Base-by-base conservation (phyloP, 148 eudicot species). In the Vaccinium vitisidaea region DNA sequence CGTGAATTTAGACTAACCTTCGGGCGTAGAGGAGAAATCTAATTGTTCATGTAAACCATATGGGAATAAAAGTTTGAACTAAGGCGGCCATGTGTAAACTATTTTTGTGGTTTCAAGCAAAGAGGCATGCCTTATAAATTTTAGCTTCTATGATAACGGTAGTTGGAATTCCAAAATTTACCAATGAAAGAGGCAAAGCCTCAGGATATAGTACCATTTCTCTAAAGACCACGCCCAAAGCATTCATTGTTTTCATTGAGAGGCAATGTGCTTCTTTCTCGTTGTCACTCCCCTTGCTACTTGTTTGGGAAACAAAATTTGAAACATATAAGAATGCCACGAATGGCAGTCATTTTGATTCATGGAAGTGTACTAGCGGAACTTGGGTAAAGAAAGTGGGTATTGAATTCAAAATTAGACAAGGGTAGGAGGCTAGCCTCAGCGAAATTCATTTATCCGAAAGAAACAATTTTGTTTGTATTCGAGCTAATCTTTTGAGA, bases 261-360 rank as follows among this genome's bases (percentile, higher is more conserved):
- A 12, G 54, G 36, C 83, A 36, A 23, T n/a, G 9, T 81, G 48
- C 2, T 61, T 80, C 53, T 80, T 43, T 61, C 52, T 81, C 9
- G 12, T 21, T 0, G 55, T 63, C 36, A 13, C 43, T 81, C 4
- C 54, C 12, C 32, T 80, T 80, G 11, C 21, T 81, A 46, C 32
- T 80, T 80, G 18, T 11, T 81, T 13, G 12, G 63, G 83, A n/a
- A 21, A 15, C 23, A 59, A 12, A 12, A 18, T 18, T 56, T 39
- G 19, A 39, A 36, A 36, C 14, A 39, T 59, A 36, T 55, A 30
- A 56, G 48, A 55, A 36, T 56, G 36, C 59, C 3, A 16, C 0
- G 15, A 55, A 55, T 55, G 53, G 69, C n/a, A 61, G 80, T 53
- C 80, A 53, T 77, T 77, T 76, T 53, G 27, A 53, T 54, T 27